Evolutionary conservation across 169 alveolate species (phyloP).

Genomic region (Plasmodium gallinaceum): DNA sequence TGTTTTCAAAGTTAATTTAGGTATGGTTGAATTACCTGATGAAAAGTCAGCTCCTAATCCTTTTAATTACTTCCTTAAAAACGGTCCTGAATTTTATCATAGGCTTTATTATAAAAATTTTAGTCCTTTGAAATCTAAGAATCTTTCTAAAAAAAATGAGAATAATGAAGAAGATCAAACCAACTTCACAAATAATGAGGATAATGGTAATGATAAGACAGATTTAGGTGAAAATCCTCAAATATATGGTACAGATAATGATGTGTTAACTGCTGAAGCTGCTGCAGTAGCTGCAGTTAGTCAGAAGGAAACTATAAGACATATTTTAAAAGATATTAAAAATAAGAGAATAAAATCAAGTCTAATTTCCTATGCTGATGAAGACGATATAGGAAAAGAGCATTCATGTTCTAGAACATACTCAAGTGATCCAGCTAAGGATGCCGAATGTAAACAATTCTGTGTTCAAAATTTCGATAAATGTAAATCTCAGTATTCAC

Average conservation of each 20-base stretch:
- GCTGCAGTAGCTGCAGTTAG: neutral
- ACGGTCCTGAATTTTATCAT: constrained; percentile 18
- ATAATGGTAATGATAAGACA: neutral
- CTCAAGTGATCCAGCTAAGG: neutral
- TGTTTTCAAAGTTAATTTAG: constrained; percentile 37
- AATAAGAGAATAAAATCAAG: constrained; percentile 2
- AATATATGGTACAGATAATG: neutral
- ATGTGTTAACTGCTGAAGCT: neutral
- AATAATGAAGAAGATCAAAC: neutral
- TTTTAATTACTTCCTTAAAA: neutral
- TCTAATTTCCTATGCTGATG: constrained; percentile 11
- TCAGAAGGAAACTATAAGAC: constrained; percentile 13
- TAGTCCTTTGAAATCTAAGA: neutral
- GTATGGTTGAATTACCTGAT: constrained; percentile 28
- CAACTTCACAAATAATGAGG: neutral
- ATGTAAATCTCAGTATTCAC: constrained; percentile 30
- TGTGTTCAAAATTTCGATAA: constrained; percentile 26
- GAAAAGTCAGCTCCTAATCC: neutral
- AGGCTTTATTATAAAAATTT: constrained; percentile 9
- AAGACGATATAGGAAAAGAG: constrained; percentile 12
- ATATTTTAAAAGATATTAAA: constrained; percentile 35
- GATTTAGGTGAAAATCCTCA: neutral
- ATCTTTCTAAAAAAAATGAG: neutral
- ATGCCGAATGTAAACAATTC: constrained; percentile 19
- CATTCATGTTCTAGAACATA: constrained; percentile 37